Evolutionary conservation across 140 eudicot genomes (phyloP), one percentile per base, ranked within the genome.

Genomic region (Oenanthe javanica): DNA sequence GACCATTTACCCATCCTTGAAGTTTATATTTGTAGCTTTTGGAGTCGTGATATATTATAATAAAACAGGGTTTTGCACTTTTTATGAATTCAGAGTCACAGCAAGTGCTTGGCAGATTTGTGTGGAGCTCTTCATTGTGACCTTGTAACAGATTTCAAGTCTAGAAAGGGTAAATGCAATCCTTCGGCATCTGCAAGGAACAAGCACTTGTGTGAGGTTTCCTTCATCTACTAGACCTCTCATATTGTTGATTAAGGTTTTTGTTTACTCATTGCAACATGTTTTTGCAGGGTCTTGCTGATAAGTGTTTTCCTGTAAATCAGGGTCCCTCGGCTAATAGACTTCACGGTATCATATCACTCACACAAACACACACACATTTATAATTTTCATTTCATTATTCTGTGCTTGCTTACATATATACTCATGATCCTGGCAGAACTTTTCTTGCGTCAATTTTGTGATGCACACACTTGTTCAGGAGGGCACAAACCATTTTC

Each of bases 121-220:
- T 94, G 98, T 83, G 97, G 97, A 52, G 98, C 98, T 19, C 83
- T 94, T 83, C 98, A 94, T 82, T 94, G 98, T 83, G 97, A 92
- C 77, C 88, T 84, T 77, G 80, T 63, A 71, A 71, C 87, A 49
- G 86, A 84, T 81, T 82, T 91, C 59, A 77, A 78, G 43, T 82
- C 87, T 80, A 94, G 84, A 49, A 92, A 91, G 86, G 77, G 85
- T 61, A 94, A 88, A 87, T 94, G 98, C 85, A 94, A 92, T 82
- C 96, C 98, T 78, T 97, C 97, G 76, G 97, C 97, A 79, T 91
- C 96, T 82, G 84, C 91, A 50, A 92, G 93, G 84, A 94, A 94
- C 79, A 97, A 83, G 14, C 98, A 92, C 81, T 84, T 89, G 76
- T 94, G 98, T 83, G 98, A 94, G 98, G 98, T 94, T 88, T 86